Base-by-base conservation (phyloP, 2,329 filamentous ascomycete genomes). In the Neoarthrinium moseri region DNA sequence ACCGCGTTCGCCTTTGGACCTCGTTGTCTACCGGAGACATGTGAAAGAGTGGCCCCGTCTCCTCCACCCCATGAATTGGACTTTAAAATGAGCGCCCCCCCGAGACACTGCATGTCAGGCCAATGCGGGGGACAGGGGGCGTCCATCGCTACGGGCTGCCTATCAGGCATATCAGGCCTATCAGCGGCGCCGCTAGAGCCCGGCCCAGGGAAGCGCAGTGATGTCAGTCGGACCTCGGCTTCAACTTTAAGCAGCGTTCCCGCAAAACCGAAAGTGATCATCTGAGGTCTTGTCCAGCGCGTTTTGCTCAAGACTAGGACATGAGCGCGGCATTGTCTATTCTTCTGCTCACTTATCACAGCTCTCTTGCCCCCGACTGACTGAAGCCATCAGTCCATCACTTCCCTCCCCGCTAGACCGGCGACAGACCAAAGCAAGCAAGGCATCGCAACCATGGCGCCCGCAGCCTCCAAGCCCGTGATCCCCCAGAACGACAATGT, bases 401-500 rank as follows among this genome's bases (percentile, higher is more conserved):
- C n/a, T 17, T 13, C 33, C 22, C 32, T 34, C 13, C 10, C 21
- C 22, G 17, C 33, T 34, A 18, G 17, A 34, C 18, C 20, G 10
- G 22, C 33, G 13, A 17, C 33, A 35, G 17, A 35, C 22, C 20
- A 33, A 18, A 12, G 15, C n/a, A 17, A 46, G 15, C 21, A 58
- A 60, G 56, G 52, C 57, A 33, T 15, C 18, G 15, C n/a, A 17
- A 46, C 21, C 21, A 58, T 61, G 56, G 52, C 57, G 36, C 56
- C 60, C 15, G 61, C 69, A 50, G 66, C 77, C 43, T 74, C 75
- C 46, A 86, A 86, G 56, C 74, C 84, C 36, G 80, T 83, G 37
- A 73, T 86, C 36, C 89, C 91, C 51, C 90, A 95, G 62, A 94
- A 91, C 65, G 92, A 97, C 77, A 96, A 96, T 75, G 90, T 97